Conservation (phyloP, 208 protist species). For the Herpetomonas samuelpessoai region DNA sequence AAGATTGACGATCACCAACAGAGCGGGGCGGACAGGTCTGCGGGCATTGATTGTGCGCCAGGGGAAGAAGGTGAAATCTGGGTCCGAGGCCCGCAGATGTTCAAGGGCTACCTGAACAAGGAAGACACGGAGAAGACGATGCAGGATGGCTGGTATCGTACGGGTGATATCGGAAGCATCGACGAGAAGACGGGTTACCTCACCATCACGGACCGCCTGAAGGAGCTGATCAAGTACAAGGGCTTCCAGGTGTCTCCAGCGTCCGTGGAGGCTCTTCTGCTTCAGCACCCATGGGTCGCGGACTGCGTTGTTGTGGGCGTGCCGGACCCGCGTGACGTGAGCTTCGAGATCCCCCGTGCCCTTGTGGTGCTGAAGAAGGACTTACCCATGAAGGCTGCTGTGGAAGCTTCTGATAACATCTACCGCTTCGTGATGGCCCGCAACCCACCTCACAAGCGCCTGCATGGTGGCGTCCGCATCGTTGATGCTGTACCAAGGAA, state of each 20-base stretch:
- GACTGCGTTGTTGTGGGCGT: slow-evolving; percentile 78
- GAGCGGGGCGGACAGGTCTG: slow-evolving; percentile 10
- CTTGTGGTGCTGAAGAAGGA: slow-evolving; percentile 54
- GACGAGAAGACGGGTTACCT: slow-evolving; percentile 37
- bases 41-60: not conserved
- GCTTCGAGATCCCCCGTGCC: slow-evolving; percentile 67
- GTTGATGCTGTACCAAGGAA: slow-evolving; percentile 66
- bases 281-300: slow-evolving; percentile 46
- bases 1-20: slow-evolving; percentile 9
- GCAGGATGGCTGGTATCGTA: slow-evolving; percentile 62
- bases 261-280: slow-evolving; percentile 59
- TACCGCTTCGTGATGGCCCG: slow-evolving; percentile 33
- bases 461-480: slow-evolving; percentile 70
- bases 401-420: slow-evolving; percentile 39
- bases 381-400: slow-evolving; percentile 22
- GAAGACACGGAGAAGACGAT: slow-evolving; percentile 50
- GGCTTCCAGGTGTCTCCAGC: slow-evolving; percentile 88
- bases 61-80: slow-evolving; percentile 39
- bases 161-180: slow-evolving; percentile 70
- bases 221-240: slow-evolving; percentile 92
- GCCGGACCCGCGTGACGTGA: slow-evolving; percentile 33
- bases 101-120: slow-evolving; percentile 64
- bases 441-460: slow-evolving; percentile 64
- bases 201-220: slow-evolving; percentile 71
- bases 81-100: slow-evolving; percentile 59